Conservation (phyloP, 805 yeast genomes). For the Ogataea ganodermae region DNA sequence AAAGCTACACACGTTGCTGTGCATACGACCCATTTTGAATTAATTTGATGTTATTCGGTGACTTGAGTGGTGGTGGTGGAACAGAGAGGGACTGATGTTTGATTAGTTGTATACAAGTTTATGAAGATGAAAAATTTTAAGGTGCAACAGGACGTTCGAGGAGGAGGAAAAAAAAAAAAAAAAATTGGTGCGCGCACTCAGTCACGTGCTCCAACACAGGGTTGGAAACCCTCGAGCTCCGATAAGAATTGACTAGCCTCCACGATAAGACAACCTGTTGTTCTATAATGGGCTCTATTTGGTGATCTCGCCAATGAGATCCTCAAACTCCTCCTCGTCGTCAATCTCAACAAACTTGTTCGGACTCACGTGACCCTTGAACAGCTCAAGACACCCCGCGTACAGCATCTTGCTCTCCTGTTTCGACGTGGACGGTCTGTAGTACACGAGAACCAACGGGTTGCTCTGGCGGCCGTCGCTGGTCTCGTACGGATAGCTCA, state of each 20-base stretch:
- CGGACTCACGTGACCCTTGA: slow-evolving; percentile 81
- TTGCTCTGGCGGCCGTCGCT: slow-evolving; percentile 71
- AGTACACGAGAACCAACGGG: slow-evolving; percentile 81
- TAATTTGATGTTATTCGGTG: slow-evolving; percentile 22
- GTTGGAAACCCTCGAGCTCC: background rate
- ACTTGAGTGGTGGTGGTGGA: background rate
- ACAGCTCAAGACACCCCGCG: slow-evolving; percentile 85
- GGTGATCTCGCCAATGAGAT: slow-evolving; percentile 43
- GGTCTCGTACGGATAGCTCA: slow-evolving; percentile 72
- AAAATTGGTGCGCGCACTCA: background rate
- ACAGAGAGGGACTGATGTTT: background rate
- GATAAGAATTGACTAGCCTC: background rate
- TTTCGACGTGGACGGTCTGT: slow-evolving; percentile 85
- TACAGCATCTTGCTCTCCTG: slow-evolving; percentile 83
- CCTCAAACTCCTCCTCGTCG: slow-evolving; percentile 73
- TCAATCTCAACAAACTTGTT: slow-evolving; percentile 57
- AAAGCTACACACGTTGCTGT: slow-evolving; percentile 83
- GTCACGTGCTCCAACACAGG: slow-evolving; percentile 2
- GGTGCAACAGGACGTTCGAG: background rate
- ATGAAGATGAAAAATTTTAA: slow-evolving; percentile 2
- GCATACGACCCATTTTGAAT: slow-evolving; percentile 98
- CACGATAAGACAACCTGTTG: background rate
- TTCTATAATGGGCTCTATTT: slow-evolving; percentile 5
- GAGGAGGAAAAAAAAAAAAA: background rate
- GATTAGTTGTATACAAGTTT: too few relatives aligned